Base-by-base conservation (phyloP, 768 basidiomycete species). In the Sarcomyxa edulis region DNA sequence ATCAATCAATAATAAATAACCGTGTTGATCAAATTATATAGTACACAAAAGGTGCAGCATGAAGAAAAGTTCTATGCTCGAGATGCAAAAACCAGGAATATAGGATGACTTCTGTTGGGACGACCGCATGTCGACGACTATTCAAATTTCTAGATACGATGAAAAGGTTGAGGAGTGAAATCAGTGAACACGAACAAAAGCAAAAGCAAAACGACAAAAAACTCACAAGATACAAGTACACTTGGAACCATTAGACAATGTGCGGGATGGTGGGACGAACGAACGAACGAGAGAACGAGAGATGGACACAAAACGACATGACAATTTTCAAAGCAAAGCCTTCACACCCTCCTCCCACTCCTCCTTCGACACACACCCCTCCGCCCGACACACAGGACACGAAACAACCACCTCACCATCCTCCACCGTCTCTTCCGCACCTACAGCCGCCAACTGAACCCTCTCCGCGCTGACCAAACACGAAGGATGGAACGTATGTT, bases 381-480 rank as follows among this genome's bases (percentile, higher is more conserved):
- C 64, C 26, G 70, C 69, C 33, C 84, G 58, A 50, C 87, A 90
- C 6, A 83, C 71, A 1, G 84, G 80, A 55, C 87, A 89, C 12
- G 75, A 73, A n/a, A 87, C 82, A 52, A 83, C 76, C 1, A 86
- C 76, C 15, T 52, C 51, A 10, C 53, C 53, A 42, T 60, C 56
- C 1, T 54, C 49, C 31, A 64, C 56, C 38, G 54, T 58, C 23
- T 62, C 68, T 37, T 74, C 69, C 9, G 64, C 70, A 16, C 79
- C 81, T 61, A 72, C 74, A n/a, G 80, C 65, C 9, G 81, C 73
- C 11, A n/a, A n/a, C n/a, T n/a, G n/a, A 66, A 80, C 62, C 46
- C 71, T 44, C 76, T 77, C 67, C 64, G 85, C 43, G 71, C 78
- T 59, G 54, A 90, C 84, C 27, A 90, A 52, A 58, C 87, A 90